These are phyloP conservation scores for Lonicera japonica DNA, from an alignment of 129 eudicot genomes.

Conservation along the genomic window DNA sequence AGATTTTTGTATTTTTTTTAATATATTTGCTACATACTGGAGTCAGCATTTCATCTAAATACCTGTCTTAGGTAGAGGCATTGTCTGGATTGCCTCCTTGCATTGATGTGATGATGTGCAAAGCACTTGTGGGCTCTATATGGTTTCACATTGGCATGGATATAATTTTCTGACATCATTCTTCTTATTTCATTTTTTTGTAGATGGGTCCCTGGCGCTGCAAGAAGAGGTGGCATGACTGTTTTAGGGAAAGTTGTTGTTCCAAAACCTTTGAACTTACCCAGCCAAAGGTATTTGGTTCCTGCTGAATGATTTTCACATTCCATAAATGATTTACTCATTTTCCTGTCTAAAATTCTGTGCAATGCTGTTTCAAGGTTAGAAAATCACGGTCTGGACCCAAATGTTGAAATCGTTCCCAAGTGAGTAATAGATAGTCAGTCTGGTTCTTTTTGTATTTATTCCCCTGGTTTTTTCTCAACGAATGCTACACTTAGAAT, in stretches of 20 bases:
- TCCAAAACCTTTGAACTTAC: slow-evolving; percentile 95
- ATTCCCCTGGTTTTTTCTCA: neutral
- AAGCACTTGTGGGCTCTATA: neutral
- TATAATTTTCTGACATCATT: neutral
- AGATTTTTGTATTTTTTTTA: too few relatives aligned
- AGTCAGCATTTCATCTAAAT: too few relatives aligned
- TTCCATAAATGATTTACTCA: neutral
- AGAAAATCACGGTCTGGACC: slow-evolving; percentile 97
- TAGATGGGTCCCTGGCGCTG: slow-evolving; percentile 73
- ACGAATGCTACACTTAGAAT: neutral
- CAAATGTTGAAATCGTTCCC: slow-evolving; percentile 93
- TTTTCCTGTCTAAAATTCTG: slow-evolving; percentile 17
- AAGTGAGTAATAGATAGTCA: slow-evolving; percentile 56
- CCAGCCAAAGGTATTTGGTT: slow-evolving; percentile 74
- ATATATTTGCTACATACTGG: too few relatives aligned
- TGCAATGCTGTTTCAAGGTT: slow-evolving; percentile 47
- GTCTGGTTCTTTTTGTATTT: neutral
- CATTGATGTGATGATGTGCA: neutral
- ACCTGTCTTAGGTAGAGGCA: neutral
- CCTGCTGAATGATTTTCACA: slow-evolving; percentile 1
- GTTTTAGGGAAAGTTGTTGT: slow-evolving; percentile 95
- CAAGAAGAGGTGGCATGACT: slow-evolving; percentile 97
- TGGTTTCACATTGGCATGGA: neutral
- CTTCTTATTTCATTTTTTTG: slow-evolving; percentile 12
- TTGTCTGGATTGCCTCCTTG: neutral